Conservation (phyloP, 192 early-diverging fungal genomes). For the Mortierella claussenii region DNA sequence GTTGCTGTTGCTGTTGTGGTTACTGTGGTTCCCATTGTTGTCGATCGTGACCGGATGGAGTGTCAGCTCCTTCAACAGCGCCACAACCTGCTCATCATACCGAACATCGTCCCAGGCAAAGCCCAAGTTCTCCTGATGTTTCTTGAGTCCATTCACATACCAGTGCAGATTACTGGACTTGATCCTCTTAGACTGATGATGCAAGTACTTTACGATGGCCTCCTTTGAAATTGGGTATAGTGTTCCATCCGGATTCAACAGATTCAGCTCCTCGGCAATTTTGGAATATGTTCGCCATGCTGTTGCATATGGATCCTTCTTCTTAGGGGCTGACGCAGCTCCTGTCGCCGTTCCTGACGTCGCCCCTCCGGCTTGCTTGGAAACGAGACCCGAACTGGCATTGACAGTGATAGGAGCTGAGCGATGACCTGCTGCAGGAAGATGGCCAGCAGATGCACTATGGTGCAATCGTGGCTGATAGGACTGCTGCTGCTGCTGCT, state of each 20-base stretch:
- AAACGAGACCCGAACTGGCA: not conserved
- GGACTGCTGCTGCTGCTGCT: not conserved
- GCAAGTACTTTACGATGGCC: conserved; percentile 47
- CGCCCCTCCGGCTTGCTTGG: not conserved
- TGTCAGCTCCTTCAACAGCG: conserved; percentile 46
- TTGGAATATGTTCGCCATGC: conserved; percentile 52
- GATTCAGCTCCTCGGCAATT: conserved; percentile 45
- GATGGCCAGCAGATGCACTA: conserved; percentile 33
- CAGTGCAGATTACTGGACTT: conserved; percentile 52
- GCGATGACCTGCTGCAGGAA: conserved; percentile 10
- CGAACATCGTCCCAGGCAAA: conserved; percentile 49
- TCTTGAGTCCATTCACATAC: conserved; percentile 54
- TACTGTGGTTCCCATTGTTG: conserved; percentile 1
- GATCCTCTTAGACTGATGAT: conserved; percentile 46
- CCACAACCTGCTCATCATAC: conserved; percentile 47
- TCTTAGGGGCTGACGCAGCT: conserved; percentile 8
- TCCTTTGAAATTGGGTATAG: conserved; percentile 49
- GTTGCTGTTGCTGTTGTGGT: too few species aligned
- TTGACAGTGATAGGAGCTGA: conserved; percentile 10
- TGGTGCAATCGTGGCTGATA: conserved; percentile 35
- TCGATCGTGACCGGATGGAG: conserved; percentile 41
- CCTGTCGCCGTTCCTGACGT: not conserved
- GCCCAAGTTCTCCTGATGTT: conserved; percentile 48
- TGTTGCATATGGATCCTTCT: conserved; percentile 50
- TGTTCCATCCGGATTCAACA: conserved; percentile 44